Base-by-base conservation (phyloP, 164 flowering plant genomes). In the Taxillus chinensis region DNA sequence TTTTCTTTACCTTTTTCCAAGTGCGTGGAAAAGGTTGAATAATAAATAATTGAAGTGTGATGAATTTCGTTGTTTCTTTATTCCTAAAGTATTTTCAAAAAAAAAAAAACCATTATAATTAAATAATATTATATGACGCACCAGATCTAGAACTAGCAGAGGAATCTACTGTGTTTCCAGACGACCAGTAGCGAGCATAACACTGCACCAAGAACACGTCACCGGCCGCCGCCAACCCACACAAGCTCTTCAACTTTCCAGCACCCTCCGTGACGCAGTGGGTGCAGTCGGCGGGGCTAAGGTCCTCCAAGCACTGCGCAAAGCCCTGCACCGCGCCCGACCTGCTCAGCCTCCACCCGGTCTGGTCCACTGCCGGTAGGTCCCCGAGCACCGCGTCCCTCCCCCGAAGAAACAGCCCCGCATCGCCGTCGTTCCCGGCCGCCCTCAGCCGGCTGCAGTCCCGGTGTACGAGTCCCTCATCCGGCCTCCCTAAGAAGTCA, bases 111-210 rank as follows among this genome's bases (percentile, higher is more conserved):
- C 27, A 27, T 16, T 5, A 0, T 38, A 41, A 13, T 9, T 42
- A 50, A 4, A 45, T 6, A 60, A 41, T n/a, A 46, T 57, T 27
- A 52, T 27, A 42, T 58, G 57, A 85, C 27, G 2, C 2, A 27
- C 27, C 27, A 27, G 27, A 27, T 27, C 27, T 27, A 27, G 27
- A 27, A 39, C 85, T 87, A 79, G 80, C 51, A 39, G 78, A 51
- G 41, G 73, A 64, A 62, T 76, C 79, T n/a, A 6, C 40, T 64
- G 84, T 88, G 70, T 81, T 84, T 10, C 97, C 97, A 57, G 92
- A 77, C 1, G 83, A 92, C 97, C 97, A 93, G 62, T 90, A 93
- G 51, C 92, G 65, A 64, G 87, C 90, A 73, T 84, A 93, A 60
- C 97, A 93, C 80, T 90, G 81, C 0, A 70, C 86, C 76, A 90